These are phyloP conservation scores for Malus hybrid DNA, from an alignment of 331 rosid genomes.

Conservation along the genomic window DNA sequence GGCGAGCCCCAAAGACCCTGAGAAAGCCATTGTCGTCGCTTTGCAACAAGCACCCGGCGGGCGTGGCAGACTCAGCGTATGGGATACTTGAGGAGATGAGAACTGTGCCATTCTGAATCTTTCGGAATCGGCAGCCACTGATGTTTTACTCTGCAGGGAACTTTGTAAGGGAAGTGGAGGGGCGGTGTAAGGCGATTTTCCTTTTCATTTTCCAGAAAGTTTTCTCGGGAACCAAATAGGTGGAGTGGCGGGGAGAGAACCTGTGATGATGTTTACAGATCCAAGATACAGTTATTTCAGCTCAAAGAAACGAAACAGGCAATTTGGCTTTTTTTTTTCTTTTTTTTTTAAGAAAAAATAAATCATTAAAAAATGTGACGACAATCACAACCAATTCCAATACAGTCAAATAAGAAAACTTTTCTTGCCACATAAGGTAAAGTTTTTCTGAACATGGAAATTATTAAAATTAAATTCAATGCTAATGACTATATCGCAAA, in stretches of 20 bases:
- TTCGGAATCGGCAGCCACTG: not conserved
- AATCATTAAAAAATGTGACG: too few relatives aligned
- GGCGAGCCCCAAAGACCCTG: slow-evolving; percentile 3
- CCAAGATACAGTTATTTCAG: not conserved
- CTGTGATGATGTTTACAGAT: not conserved
- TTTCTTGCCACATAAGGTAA: too few relatives aligned
- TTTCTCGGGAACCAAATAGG: not conserved
- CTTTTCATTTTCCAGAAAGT: not conserved
- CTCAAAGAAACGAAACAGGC: not conserved
- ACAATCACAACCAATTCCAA: too few relatives aligned
- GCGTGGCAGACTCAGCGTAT: not conserved
- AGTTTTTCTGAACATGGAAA: too few relatives aligned
- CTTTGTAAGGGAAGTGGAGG: not conserved
- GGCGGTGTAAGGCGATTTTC: not conserved
- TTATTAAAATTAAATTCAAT: too few relatives aligned
- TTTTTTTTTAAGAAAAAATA: too few relatives aligned
- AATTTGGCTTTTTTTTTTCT: too few relatives aligned
- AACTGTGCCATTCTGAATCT: slow-evolving; percentile 8
- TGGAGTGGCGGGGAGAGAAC: not conserved
- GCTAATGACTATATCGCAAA: too few relatives aligned
- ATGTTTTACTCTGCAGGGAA: too few relatives aligned
- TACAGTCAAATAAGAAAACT: too few relatives aligned
- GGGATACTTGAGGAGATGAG: slow-evolving; percentile 7
- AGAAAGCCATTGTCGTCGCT: not conserved
- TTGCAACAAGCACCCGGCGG: not conserved